Conservation (phyloP, 139 green algal species). For the Parachlorella kessleri region DNA sequence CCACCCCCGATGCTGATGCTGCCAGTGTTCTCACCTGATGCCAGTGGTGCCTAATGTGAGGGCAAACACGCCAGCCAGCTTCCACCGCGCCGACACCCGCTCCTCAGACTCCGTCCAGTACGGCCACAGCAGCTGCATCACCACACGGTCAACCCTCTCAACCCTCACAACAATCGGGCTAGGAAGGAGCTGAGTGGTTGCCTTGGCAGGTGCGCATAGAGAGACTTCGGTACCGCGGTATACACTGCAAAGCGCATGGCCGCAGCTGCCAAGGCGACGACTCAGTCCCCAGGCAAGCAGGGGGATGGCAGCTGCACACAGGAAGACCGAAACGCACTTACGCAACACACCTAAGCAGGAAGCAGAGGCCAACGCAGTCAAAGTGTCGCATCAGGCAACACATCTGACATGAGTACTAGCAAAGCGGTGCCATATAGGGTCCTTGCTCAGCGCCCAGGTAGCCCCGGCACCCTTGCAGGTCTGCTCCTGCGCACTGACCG, state of each 20-base stretch:
- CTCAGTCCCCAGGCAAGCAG: too few relatives aligned
- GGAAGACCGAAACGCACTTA: not conserved
- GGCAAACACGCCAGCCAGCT: constrained; percentile 84
- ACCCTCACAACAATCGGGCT: too few relatives aligned
- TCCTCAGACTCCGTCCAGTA: constrained; percentile 80
- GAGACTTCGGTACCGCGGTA: too few relatives aligned
- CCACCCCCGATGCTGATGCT: not conserved
- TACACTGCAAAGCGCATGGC: too few relatives aligned
- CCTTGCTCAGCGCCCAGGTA: not conserved
- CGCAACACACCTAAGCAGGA: not conserved
- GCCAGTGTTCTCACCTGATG: constrained; percentile 65
- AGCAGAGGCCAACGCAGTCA: not conserved
- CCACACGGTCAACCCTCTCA: not conserved
- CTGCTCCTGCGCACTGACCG: constrained; percentile 17
- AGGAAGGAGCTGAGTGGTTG: too few relatives aligned
- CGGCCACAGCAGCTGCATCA: constrained; percentile 71
- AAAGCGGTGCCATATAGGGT: not conserved
- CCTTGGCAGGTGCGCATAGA: too few relatives aligned
- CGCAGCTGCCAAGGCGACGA: too few relatives aligned
- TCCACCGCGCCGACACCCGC: constrained; percentile 54
- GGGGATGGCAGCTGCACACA: too few relatives aligned
- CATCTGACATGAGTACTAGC: not conserved
- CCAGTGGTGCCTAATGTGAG: constrained; percentile 95
- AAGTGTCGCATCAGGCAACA: not conserved
- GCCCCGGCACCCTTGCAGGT: not conserved